Evolutionary conservation across 2,329 filamentous ascomycete genomes (phyloP), one percentile per base, ranked within the genome.

Genomic region (Trichoderma asperellum): DNA sequence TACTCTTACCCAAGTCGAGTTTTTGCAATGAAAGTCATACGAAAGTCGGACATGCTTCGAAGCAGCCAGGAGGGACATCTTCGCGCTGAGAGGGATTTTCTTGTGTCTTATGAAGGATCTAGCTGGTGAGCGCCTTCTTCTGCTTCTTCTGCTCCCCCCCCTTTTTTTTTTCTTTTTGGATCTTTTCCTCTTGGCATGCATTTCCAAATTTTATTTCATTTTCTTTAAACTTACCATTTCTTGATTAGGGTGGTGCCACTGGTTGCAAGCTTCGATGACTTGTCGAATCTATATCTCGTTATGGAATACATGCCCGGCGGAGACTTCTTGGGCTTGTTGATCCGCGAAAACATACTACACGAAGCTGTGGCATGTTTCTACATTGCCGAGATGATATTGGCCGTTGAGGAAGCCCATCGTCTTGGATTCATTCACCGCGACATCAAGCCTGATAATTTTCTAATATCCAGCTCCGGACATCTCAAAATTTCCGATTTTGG

Each of bases 271-370:
- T 98, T 98, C 73, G 93, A 98, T 78, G 96, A 98, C 77, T 83
- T 87, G 43, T 86, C 87, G 53, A 93, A 92, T 74, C 84, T 99
- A 6, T 98, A 98, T 75, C 87, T 99, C 6, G 92, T 97, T 64
- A 97, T 98, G 94, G 94, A 98, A 70, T 99, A 97, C 77, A 97
- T 97, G 93, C 91, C 96, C 2, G 96, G 95, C 0, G 95, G 96
- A 0, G 95, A 99, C 77, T 98, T 99, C 73, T 85, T 99, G 0
- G 92, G 92, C 1, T 81, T 97, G 0, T 82, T 99, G 18, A 91
- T 97, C 68, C 89, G 94, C 18, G 92, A 96, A 76, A 94, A 96
- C 71, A 88, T 92, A 2, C 84, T 99, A 2, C 89, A 89, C 68
- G 96, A 98, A 78, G 83, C 86, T 0, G 88, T 92, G 55, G 90